These are phyloP conservation scores for Sarocladiaceae sp. DNA, from an alignment of 2,329 filamentous ascomycete species.

Conservation along the genomic window DNA sequence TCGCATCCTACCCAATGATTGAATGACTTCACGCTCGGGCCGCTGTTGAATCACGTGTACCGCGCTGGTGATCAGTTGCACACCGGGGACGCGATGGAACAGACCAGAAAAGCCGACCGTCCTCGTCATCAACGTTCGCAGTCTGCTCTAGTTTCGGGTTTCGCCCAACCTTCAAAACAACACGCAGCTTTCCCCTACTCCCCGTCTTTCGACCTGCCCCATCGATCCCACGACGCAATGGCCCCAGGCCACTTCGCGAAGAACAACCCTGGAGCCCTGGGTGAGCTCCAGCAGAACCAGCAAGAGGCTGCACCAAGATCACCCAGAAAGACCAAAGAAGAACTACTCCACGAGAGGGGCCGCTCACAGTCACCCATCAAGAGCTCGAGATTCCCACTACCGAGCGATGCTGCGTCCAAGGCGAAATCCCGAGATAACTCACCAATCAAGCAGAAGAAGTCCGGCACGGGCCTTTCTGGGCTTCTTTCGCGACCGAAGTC, in stretches of 20 bases:
- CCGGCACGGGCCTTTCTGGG: slow-evolving; percentile 71
- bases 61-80: background rate
- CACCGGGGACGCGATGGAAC: background rate
- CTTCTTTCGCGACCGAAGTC: slow-evolving; percentile 72
- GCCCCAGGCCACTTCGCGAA: slow-evolving; percentile 24
- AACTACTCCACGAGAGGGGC: slow-evolving; percentile 26
- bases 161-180: background rate
- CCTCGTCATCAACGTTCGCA: slow-evolving; percentile 5
- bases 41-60: background rate
- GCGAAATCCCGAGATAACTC: slow-evolving; percentile 38
- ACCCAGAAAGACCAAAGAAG: background rate
- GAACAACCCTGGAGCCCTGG: slow-evolving; percentile 39
- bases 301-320: slow-evolving; percentile 30
- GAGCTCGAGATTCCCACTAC: slow-evolving; percentile 18
- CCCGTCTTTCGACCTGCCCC: background rate
- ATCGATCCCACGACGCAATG: background rate
- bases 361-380: slow-evolving; percentile 39
- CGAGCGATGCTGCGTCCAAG: slow-evolving; percentile 16
- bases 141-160: background rate
- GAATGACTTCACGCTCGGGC: background rate
- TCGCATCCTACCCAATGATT: background rate
- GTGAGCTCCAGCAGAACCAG: slow-evolving; percentile 52
- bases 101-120: background rate
- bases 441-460: slow-evolving; percentile 70
- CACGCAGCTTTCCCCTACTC: too few relatives aligned